Conservation (phyloP, 495 filamentous ascomycete species). For the Acidiella bohemica region DNA sequence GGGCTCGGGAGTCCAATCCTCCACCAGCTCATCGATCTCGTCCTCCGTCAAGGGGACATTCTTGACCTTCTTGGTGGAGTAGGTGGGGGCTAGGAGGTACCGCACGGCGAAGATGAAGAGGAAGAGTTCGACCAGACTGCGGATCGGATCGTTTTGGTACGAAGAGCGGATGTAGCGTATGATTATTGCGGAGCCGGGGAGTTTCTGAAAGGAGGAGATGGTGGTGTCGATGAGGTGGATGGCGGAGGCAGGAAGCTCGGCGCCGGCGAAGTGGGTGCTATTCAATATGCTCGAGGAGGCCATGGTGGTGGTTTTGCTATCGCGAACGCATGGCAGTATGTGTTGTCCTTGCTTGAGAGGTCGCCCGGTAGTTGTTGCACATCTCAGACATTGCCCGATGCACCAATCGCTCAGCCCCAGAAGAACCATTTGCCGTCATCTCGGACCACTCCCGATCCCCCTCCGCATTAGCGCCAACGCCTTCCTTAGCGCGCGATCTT, state of each 20-base stretch:
- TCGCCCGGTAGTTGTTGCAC: no score
- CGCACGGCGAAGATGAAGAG: conserved; percentile 91
- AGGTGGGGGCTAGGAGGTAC: conserved; percentile 81
- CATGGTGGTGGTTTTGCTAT: no score
- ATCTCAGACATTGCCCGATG: no score
- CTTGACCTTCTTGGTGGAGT: conserved; percentile 74
- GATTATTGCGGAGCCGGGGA: conserved; percentile 88
- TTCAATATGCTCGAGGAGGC: conserved; percentile 4
- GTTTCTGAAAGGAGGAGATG: conserved; percentile 53
- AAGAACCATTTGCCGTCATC: no score
- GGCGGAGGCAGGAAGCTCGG: conserved; percentile 13
- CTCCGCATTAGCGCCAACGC: no score
- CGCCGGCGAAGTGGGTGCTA: conserved; percentile 4
- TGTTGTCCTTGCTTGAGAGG: no score
- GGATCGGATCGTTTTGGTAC: conserved; percentile 92
- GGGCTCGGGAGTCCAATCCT: conserved; percentile 93
- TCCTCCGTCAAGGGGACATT: conserved; percentile 81
- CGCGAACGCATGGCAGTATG: no score
- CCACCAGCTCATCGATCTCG: conserved; percentile 94
- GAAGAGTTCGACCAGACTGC: conserved; percentile 84
- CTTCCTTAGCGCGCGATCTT: no score
- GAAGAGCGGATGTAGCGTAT: conserved; percentile 90
- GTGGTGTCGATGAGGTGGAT: conserved; percentile 15
- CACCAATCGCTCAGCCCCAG: no score
- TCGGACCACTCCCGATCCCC: no score